A percentile compares a stretch with the other conserved stretches of the same genome.
Evolutionary conservation across 1,284 basidiomycete species (phyloP).

Genomic region (Veloboletus limbatus): DNA sequence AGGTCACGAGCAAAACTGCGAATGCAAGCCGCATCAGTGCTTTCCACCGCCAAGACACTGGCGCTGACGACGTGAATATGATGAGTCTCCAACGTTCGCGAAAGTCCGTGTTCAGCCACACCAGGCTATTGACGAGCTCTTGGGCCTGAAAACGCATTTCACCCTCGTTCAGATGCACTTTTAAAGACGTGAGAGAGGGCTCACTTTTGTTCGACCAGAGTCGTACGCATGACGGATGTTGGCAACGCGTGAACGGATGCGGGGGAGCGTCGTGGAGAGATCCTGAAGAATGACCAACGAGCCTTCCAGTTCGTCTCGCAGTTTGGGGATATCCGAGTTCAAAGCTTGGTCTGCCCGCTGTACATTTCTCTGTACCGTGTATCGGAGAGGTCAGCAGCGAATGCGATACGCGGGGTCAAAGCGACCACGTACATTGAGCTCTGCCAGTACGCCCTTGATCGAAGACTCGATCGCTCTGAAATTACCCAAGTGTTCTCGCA

Average conservation of each 20-base stretch:
- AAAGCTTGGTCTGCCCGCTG: constrained; percentile 56
- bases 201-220: constrained; percentile 63
- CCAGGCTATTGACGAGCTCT: constrained; percentile 54
- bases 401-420: background rate
- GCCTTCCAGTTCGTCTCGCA: constrained; percentile 54
- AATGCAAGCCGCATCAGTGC: constrained; percentile 57
- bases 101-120: constrained; percentile 72
- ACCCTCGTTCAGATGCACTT: background rate
- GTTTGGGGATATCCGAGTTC: constrained; percentile 55
- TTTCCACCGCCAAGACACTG: constrained; percentile 68
- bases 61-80: constrained; percentile 66
- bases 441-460: constrained; percentile 57
- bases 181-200: constrained; percentile 1
- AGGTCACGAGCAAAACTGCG: constrained; percentile 50
- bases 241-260: constrained; percentile 54
- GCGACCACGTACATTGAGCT: constrained; percentile 48
- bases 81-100: constrained; percentile 67
- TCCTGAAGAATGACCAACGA: constrained; percentile 52
- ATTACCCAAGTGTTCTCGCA: constrained; percentile 66
- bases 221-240: constrained; percentile 63
- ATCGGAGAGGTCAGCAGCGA: background rate
- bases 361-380: constrained; percentile 49
- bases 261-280: constrained; percentile 54
- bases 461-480: constrained; percentile 67
- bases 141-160: constrained; percentile 46